phyloP scores from a whole-genome alignment of 2,329 filamentous ascomycete genomes.

The Metarhizium brunneum region DNA sequence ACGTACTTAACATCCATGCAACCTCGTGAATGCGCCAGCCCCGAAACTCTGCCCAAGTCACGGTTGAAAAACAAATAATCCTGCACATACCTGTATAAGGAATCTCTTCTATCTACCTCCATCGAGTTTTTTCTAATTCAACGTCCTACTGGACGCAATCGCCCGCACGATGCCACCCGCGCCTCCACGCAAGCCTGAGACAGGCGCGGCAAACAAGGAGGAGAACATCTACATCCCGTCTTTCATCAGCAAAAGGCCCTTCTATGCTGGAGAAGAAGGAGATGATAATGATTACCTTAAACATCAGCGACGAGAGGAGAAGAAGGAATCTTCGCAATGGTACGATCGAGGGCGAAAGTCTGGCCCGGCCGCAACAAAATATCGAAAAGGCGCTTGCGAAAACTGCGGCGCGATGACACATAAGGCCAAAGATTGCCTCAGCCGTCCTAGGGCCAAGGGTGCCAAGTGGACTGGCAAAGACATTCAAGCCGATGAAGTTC shows the following conservation, averaged over 20 bases:
- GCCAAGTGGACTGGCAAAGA: constrained; percentile 88
- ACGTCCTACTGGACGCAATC: not conserved
- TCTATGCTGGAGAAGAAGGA: constrained; percentile 78
- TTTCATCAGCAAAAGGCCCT: constrained; percentile 96
- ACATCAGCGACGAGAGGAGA: constrained; percentile 66
- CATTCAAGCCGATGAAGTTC: constrained; percentile 83
- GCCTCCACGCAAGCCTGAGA: constrained; percentile 24
- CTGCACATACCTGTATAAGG: not conserved
- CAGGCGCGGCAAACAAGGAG: constrained; percentile 55
- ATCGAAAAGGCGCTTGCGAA: constrained; percentile 94
- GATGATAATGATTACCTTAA: constrained; percentile 83
- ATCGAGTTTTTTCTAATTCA: not conserved
- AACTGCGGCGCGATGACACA: constrained; percentile 98
- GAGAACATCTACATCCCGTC: constrained; percentile 97
- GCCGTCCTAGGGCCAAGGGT: constrained; percentile 77
- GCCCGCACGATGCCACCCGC: constrained; percentile 13
- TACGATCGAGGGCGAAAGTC: constrained; percentile 82
- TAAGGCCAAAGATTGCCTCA: constrained; percentile 88
- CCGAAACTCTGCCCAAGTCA: not conserved
- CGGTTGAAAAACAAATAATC: not conserved
- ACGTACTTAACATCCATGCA: not conserved
- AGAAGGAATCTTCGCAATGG: constrained; percentile 73
- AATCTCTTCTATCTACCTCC: not conserved
- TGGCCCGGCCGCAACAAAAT: constrained; percentile 88
- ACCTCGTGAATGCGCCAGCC: not conserved